These are phyloP conservation scores for Stephanodiscus triporus DNA, from an alignment of 108 stramenopile species.

Conservation along the genomic window DNA sequence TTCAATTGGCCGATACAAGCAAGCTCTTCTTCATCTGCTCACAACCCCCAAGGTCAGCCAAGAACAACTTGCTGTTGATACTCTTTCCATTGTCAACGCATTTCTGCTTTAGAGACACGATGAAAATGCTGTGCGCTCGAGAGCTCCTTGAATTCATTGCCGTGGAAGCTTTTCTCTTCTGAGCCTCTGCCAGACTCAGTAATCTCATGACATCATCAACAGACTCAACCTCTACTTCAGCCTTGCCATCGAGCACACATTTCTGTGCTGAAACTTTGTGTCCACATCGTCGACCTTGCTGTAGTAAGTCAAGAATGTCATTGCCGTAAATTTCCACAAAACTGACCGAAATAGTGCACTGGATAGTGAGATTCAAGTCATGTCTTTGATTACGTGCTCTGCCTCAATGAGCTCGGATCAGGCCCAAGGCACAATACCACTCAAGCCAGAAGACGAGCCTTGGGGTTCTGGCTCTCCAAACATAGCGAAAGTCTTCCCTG, in stretches of 20 bases:
- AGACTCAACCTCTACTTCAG: no score
- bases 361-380: slow-evolving; percentile 25
- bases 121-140: slow-evolving; percentile 72
- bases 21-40: slow-evolving; percentile 68
- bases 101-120: slow-evolving; percentile 57
- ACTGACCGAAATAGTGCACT: slow-evolving; percentile 39
- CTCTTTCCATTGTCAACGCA: slow-evolving; percentile 34
- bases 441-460: slow-evolving; percentile 9
- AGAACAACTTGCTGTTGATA: slow-evolving; percentile 53
- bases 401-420: slow-evolving; percentile 55
- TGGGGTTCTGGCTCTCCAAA: slow-evolving; percentile 52
- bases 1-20: slow-evolving; percentile 32
- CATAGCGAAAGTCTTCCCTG: slow-evolving; percentile 78
- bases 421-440: slow-evolving; percentile 56
- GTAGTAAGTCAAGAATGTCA: slow-evolving; percentile 61
- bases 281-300: slow-evolving; percentile 44
- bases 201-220: no score
- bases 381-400: slow-evolving; percentile 14
- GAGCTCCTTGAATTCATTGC: no score
- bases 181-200: no score
- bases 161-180: no score
- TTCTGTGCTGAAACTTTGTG: slow-evolving; percentile 66
- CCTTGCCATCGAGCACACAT: slow-evolving; percentile 59
- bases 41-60: slow-evolving; percentile 72
- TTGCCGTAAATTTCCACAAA: slow-evolving; percentile 75